These are phyloP conservation scores for Trichopus zeylanicus DNA, from an alignment of 116 monocot genomes.

Conservation along the genomic window DNA sequence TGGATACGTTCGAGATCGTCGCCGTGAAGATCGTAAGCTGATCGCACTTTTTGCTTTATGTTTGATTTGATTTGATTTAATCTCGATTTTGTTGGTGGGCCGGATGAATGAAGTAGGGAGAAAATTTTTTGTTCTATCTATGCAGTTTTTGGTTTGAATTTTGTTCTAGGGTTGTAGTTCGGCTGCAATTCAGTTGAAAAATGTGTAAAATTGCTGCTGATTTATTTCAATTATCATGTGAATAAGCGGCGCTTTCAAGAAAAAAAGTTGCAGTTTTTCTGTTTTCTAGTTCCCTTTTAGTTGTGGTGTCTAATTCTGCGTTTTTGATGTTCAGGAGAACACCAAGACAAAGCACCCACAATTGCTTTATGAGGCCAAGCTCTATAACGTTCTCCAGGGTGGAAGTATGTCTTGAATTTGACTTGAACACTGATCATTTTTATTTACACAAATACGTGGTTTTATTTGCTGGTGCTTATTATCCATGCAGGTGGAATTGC, in stretches of 20 bases:
- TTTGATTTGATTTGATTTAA: background rate
- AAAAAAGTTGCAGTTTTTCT: background rate
- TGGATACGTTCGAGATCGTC: slow-evolving; percentile 88
- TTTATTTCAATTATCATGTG: background rate
- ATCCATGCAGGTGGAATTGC: slow-evolving; percentile 78
- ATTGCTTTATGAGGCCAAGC: slow-evolving; percentile 90
- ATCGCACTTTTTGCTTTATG: background rate
- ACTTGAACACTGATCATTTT: too few species aligned
- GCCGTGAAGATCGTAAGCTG: slow-evolving; percentile 90
- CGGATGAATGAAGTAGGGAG: background rate
- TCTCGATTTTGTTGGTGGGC: background rate
- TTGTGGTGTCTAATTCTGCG: background rate
- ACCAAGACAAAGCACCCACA: slow-evolving; percentile 88
- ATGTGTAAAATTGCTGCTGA: too few species aligned
- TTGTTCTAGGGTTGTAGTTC: too few species aligned
- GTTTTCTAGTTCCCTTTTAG: background rate
- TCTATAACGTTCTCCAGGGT: slow-evolving; percentile 87
- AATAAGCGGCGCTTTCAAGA: background rate
- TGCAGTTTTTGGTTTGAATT: too few species aligned
- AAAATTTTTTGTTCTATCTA: background rate
- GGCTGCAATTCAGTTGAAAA: too few species aligned
- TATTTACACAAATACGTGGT: too few species aligned
- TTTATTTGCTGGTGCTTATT: background rate
- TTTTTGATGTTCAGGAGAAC: slow-evolving; percentile 52
- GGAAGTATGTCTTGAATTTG: slow-evolving; percentile 60